phyloP scores from a whole-genome alignment of 768 basidiomycete genomes.

The Ramaria sp. region DNA sequence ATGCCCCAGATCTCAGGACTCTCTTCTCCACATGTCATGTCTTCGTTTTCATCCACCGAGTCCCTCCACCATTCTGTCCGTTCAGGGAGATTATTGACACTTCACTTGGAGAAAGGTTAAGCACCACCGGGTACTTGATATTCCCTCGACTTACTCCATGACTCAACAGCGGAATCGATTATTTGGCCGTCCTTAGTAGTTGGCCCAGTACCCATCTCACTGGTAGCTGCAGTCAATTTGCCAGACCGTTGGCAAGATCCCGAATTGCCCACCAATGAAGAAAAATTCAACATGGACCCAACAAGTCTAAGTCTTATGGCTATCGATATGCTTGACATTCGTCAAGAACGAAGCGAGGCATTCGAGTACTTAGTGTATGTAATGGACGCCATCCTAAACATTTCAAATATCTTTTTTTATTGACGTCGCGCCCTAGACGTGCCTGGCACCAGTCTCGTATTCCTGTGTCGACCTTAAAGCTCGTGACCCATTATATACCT shows the following conservation, averaged over 20 bases:
- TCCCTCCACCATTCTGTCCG: constrained; percentile 51
- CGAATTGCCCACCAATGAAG: constrained; percentile 26
- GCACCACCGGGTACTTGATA: background rate
- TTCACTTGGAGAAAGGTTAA: constrained; percentile 59
- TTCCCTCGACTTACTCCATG: background rate
- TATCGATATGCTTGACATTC: constrained; percentile 62
- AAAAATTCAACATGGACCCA: constrained; percentile 76
- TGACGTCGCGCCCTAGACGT: constrained; percentile 35
- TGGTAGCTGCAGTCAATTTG: constrained; percentile 43
- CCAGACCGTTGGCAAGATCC: constrained; percentile 23
- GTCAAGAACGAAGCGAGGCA: constrained; percentile 63
- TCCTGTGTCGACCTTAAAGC: constrained; percentile 67
- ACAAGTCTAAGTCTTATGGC: constrained; percentile 67
- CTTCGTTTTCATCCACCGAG: constrained; percentile 73
- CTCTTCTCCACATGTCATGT: constrained; percentile 45
- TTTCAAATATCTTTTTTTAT: background rate
- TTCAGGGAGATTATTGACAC: constrained; percentile 39
- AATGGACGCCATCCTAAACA: constrained; percentile 6
- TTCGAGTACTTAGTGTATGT: constrained; percentile 75
- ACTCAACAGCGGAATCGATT: constrained; percentile 39
- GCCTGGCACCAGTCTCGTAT: constrained; percentile 73
- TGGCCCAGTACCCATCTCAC: constrained; percentile 55
- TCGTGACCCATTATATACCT: constrained; percentile 64
- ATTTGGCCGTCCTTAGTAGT: constrained; percentile 79
- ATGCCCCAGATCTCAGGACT: constrained; percentile 15